Evolutionary conservation across 2,329 filamentous ascomycete genomes (phyloP).

Genomic region (Cladosporium sp.): DNA sequence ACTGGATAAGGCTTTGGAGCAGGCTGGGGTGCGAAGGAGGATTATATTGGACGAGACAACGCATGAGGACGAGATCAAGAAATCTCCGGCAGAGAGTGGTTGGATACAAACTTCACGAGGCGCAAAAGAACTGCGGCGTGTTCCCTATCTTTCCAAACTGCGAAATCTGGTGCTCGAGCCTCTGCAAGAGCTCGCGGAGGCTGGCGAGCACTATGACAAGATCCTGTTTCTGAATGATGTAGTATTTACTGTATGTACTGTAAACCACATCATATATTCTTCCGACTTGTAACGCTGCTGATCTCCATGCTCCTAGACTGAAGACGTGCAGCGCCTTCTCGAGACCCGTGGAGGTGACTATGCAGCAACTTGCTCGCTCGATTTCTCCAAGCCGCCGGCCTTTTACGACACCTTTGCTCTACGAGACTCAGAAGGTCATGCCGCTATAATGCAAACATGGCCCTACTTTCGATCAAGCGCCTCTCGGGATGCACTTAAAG

Average conservation of each 20-base stretch:
- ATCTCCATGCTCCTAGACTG: slow-evolving; percentile 41
- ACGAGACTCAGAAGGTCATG: slow-evolving; percentile 54
- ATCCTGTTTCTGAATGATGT: slow-evolving; percentile 66
- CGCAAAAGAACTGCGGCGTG: slow-evolving; percentile 60
- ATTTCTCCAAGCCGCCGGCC: slow-evolving; percentile 55
- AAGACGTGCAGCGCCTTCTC: slow-evolving; percentile 58
- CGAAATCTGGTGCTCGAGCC: slow-evolving; percentile 66
- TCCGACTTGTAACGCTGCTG: not conserved
- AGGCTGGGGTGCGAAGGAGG: slow-evolving; percentile 53
- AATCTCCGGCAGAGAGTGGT: slow-evolving; percentile 51
- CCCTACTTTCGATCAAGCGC: slow-evolving; percentile 56
- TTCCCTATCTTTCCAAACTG: slow-evolving; percentile 66
- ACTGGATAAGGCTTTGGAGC: slow-evolving; percentile 57
- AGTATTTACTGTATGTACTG: slow-evolving; percentile 54
- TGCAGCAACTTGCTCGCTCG: slow-evolving; percentile 62
- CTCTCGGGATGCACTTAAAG: slow-evolving; percentile 57
- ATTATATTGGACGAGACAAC: slow-evolving; percentile 61
- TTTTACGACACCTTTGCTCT: slow-evolving; percentile 66
- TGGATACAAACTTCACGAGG: slow-evolving; percentile 63
- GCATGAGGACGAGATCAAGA: slow-evolving; percentile 57
- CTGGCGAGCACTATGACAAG: slow-evolving; percentile 59
- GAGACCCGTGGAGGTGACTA: slow-evolving; percentile 60
- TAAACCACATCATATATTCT: not conserved
- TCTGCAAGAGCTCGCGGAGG: slow-evolving; percentile 51
- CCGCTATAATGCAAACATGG: slow-evolving; percentile 57